Conservation (phyloP, 495 filamentous ascomycete genomes). For the Neurospora sp. region DNA sequence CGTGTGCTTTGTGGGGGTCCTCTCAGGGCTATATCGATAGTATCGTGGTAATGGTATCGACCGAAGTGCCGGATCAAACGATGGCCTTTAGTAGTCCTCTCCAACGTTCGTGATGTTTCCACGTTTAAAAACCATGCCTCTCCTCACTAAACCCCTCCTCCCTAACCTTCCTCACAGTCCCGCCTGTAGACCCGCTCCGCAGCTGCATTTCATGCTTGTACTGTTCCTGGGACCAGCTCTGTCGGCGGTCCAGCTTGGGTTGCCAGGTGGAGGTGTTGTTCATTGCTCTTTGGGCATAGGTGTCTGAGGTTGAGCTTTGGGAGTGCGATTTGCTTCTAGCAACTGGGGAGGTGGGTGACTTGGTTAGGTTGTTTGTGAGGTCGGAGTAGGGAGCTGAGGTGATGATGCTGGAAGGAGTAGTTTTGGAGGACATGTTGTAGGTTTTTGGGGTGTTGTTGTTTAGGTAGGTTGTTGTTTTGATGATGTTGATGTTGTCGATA, state of each 20-base stretch:
- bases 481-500: neutral
- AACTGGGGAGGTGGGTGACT: constrained; percentile 2
- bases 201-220: constrained; percentile 30
- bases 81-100: too few species aligned
- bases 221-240: constrained; percentile 40
- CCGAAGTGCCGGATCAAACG: too few species aligned
- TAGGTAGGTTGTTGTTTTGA: neutral
- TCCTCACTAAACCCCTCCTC: constrained; percentile 26
- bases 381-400: neutral
- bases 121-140: neutral
- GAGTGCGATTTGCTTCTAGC: neutral
- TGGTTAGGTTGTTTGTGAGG: neutral
- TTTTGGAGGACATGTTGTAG: neutral
- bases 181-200: constrained; percentile 10
- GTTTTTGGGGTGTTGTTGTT: neutral
- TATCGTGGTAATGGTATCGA: too few species aligned
- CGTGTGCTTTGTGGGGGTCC: too few species aligned
- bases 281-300: constrained; percentile 28
- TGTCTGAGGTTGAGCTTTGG: neutral
- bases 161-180: neutral
- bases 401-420: neutral
- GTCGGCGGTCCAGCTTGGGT: constrained; percentile 30
- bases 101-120: too few species aligned
- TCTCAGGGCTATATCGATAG: too few species aligned
- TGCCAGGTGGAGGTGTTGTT: constrained; percentile 28